Evolutionary conservation across 768 basidiomycete species (phyloP).

Genomic region (Rhizopogon vinicolor): DNA sequence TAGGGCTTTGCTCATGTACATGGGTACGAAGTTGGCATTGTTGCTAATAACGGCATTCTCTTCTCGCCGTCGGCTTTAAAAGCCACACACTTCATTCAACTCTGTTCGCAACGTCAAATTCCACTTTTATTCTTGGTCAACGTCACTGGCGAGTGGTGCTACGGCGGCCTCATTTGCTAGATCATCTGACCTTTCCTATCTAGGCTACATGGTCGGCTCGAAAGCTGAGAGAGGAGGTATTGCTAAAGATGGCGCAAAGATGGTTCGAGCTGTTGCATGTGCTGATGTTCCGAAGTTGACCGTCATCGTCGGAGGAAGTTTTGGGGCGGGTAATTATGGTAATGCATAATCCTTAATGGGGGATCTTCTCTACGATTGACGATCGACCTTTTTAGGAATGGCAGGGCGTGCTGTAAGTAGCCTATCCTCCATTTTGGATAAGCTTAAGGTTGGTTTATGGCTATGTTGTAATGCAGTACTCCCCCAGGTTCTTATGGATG

Average conservation of each 20-base stretch:
- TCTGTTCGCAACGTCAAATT: constrained; percentile 88
- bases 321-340: constrained; percentile 96
- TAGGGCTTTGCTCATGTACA: constrained; percentile 89
- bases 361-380: constrained; percentile 5
- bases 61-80: constrained; percentile 93
- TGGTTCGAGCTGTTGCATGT: constrained; percentile 93
- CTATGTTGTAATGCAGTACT: constrained; percentile 51
- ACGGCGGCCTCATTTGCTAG: background rate
- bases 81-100: constrained; percentile 91
- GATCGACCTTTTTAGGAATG: constrained; percentile 57
- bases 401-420: constrained; percentile 81
- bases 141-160: constrained; percentile 62
- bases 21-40: constrained; percentile 86
- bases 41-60: constrained; percentile 92
- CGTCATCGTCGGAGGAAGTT: constrained; percentile 89
- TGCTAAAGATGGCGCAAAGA: constrained; percentile 92
- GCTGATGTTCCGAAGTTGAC: constrained; percentile 94
- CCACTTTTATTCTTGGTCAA: constrained; percentile 93
- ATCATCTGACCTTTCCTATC: constrained; percentile 3
- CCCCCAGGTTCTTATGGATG: constrained; percentile 95
- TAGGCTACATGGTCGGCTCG: constrained; percentile 94
- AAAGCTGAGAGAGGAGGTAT: constrained; percentile 94
- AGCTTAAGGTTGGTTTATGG: background rate
- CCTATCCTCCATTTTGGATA: background rate
- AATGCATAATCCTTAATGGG: background rate